Conservation (phyloP, 331 rosid species). For the Erythrophleum ivorense region DNA sequence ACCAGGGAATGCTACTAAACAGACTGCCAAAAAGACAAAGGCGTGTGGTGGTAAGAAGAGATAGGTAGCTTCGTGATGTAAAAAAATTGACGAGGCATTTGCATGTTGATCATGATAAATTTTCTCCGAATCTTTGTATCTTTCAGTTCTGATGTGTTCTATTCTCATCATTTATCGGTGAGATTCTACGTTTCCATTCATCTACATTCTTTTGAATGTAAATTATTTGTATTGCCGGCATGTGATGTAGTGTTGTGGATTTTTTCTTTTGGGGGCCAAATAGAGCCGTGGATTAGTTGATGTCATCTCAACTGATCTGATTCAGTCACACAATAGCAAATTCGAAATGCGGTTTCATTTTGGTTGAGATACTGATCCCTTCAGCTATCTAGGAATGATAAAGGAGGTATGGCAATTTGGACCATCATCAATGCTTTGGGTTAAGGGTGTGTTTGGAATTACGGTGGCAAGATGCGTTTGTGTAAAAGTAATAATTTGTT, state of each 20-base stretch:
- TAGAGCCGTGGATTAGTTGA: background rate
- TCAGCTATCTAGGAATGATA: background rate
- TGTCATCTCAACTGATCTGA: background rate
- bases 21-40: conserved; percentile 50
- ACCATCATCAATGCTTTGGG: background rate
- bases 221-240: background rate
- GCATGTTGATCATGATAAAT: conserved; percentile 42
- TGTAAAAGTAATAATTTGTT: too few species aligned
- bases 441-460: too few species aligned
- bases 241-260: background rate
- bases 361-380: background rate
- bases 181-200: background rate
- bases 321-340: background rate
- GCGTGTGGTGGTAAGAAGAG: conserved; percentile 60
- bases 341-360: background rate
- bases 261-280: background rate
- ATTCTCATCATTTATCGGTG: background rate
- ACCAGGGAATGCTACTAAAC: conserved; percentile 52
- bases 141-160: background rate
- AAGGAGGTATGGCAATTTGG: background rate
- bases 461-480: too few species aligned
- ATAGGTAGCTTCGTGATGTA: conserved; percentile 39
- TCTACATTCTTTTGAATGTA: background rate
- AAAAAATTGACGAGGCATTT: conserved; percentile 20
- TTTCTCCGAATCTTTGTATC: background rate